phyloP scores from a whole-genome alignment of 1,284 basidiomycete genomes.

The Gomphus sp. region DNA sequence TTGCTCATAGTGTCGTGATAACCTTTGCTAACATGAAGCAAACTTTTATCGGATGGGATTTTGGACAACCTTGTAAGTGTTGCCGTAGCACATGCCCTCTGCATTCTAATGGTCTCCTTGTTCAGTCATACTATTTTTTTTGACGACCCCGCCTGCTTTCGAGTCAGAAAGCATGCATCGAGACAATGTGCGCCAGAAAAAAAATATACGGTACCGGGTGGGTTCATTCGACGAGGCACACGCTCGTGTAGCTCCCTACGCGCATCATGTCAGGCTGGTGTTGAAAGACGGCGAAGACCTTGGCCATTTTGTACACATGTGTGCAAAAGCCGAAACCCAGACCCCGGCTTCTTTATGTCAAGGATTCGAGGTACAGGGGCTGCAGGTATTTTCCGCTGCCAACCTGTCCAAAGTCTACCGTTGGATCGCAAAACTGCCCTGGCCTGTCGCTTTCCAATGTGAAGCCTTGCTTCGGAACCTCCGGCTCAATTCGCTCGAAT shows the following conservation, averaged over 20 bases:
- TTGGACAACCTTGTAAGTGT: constrained; percentile 23
- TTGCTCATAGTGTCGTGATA: constrained; percentile 31
- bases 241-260: constrained; percentile 37
- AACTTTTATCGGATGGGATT: constrained; percentile 11
- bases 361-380: constrained; percentile 21
- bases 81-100: background rate
- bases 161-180: constrained; percentile 41
- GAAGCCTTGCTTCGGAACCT: constrained; percentile 50
- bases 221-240: constrained; percentile 47
- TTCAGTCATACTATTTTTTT: constrained; percentile 31
- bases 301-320: constrained; percentile 35
- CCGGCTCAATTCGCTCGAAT: constrained; percentile 45
- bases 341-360: constrained; percentile 27
- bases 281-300: constrained; percentile 28
- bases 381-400: constrained; percentile 31
- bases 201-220: constrained; percentile 45
- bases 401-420: constrained; percentile 25
- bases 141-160: constrained; percentile 45
- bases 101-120: constrained; percentile 6
- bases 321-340: constrained; percentile 28
- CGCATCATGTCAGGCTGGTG: constrained; percentile 29
- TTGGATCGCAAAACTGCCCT: constrained; percentile 35
- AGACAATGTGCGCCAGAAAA: constrained; percentile 26
- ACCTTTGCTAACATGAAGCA: constrained; percentile 33
- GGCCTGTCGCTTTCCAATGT: constrained; percentile 60